These are phyloP conservation scores for Fusarium sulawesiense DNA, from an alignment of 2,329 filamentous ascomycete species.

Conservation along the genomic window DNA sequence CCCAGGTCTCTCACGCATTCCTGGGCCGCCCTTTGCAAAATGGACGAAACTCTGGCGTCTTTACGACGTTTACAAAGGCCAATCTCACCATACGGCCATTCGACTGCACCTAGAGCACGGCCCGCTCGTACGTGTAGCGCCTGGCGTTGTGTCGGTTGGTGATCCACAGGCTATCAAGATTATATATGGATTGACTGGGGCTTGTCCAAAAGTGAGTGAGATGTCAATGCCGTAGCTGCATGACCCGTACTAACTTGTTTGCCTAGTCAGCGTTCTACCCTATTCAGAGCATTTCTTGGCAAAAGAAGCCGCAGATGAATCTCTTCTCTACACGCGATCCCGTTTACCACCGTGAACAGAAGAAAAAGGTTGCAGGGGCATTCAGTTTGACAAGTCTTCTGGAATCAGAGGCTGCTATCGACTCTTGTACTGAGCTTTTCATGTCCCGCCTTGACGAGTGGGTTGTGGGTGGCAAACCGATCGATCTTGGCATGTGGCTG, in stretches of 20 bases:
- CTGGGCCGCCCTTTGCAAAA: neutral
- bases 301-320: neutral
- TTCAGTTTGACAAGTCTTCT: neutral
- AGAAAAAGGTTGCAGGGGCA: neutral
- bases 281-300: neutral
- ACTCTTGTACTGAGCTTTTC: neutral
- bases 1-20: neutral
- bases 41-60: neutral
- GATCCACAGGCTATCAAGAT: neutral
- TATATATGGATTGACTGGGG: neutral
- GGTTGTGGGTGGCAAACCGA: neutral
- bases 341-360: neutral
- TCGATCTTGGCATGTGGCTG: slow-evolving; percentile 31
- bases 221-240: fast-evolving
- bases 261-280: neutral
- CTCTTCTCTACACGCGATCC: neutral
- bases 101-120: neutral
- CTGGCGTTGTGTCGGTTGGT: neutral
- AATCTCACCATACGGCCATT: neutral
- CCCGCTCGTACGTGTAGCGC: neutral
- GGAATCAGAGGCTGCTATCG: neutral
- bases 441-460: neutral
- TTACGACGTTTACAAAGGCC: neutral
- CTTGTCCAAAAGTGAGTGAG: neutral
- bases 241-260: fast-evolving